A percentile compares a stretch with the other conserved stretches of the same genome.
Conservation (phyloP, 305 asterid genomes). For the Ilex paraguariensis region DNA sequence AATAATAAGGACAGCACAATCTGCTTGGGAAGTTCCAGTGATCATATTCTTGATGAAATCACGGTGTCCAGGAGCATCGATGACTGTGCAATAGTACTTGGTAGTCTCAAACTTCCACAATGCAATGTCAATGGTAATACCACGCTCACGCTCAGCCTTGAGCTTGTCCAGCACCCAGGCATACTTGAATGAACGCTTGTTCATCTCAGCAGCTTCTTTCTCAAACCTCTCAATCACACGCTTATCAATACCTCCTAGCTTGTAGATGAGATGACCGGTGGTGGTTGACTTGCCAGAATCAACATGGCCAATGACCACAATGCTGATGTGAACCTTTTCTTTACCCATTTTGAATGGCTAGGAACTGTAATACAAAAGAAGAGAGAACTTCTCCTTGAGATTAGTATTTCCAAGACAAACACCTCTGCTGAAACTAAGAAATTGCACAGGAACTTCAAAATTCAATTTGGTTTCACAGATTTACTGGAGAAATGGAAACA, state of each 20-base stretch:
- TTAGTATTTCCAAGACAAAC: too few species aligned
- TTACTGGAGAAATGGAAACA: too few species aligned
- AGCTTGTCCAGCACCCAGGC: conserved; percentile 2
- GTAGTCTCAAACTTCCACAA: too few species aligned
- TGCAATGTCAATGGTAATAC: too few species aligned
- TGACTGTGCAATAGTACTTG: too few species aligned
- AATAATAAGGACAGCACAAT: too few species aligned
- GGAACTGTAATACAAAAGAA: neutral
- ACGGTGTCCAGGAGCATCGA: conserved; percentile 48
- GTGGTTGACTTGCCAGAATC: conserved; percentile 3
- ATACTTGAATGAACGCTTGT: conserved; percentile 3
- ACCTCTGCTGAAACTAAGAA: too few species aligned
- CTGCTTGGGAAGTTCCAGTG: conserved; percentile 27
- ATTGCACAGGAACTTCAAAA: too few species aligned
- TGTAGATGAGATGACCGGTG: conserved; percentile 1
- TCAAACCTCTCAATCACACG: conserved; percentile 5
- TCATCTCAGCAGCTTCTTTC: conserved; percentile 3
- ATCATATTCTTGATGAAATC: conserved; percentile 52
- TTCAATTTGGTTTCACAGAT: too few species aligned
- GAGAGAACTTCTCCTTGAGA: too few species aligned
- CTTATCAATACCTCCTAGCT: conserved; percentile 2
- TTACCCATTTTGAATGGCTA: neutral
- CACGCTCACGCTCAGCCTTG: too few species aligned
- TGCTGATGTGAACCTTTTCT: neutral
- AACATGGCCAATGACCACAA: conserved; percentile 2